Percentiles rank a stretch among this genome's conserved stretches.
phyloP scores from a whole-genome alignment of 163 green algal species.

The Chlamydomonas reinhardtii region DNA sequence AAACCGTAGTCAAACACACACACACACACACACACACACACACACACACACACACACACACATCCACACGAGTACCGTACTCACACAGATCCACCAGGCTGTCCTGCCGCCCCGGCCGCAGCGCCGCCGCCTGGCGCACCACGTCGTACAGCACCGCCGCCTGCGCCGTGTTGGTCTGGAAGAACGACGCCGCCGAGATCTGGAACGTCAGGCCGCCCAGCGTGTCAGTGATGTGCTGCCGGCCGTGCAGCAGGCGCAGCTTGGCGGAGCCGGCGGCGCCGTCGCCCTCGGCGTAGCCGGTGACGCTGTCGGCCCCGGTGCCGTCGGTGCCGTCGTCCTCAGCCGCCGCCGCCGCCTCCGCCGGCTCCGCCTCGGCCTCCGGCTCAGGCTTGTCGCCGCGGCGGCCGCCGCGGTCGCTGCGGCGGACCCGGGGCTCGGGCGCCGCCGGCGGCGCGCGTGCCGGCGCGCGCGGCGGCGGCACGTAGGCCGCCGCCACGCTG shows the following conservation, averaged over 20 bases:
- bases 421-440: neutral
- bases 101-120: constrained; percentile 33
- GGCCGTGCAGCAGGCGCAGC: constrained; percentile 57
- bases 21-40: constrained; percentile 59
- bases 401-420: neutral
- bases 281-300: neutral
- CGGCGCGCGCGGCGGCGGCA: neutral
- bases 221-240: constrained; percentile 64
- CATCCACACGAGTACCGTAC: no score
- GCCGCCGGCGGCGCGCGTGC: neutral
- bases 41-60: constrained; percentile 63
- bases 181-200: constrained; percentile 86
- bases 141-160: constrained; percentile 74
- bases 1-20: no score
- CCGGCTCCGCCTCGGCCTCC: neutral
- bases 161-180: constrained; percentile 89
- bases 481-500: neutral
- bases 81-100: constrained; percentile 84
- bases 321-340: neutral
- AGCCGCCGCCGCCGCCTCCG: neutral
- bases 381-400: neutral
- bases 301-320: neutral
- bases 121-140: constrained; percentile 67
- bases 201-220: constrained; percentile 78
- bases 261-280: neutral